phyloP scores from a whole-genome alignment of 2,329 filamentous ascomycete genomes.

The Didymella keratinophila region DNA sequence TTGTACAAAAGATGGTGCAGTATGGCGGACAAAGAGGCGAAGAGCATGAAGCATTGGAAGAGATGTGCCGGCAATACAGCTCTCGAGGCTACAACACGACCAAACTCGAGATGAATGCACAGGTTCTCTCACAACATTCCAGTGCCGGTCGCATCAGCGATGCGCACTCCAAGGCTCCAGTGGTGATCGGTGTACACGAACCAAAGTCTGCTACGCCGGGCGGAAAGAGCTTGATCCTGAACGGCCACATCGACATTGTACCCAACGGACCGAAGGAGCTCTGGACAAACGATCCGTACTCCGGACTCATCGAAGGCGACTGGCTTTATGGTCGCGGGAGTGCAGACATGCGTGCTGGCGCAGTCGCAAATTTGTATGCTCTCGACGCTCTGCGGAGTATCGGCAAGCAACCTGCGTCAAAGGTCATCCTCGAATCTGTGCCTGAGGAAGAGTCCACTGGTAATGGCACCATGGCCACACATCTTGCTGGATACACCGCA shows the following conservation, averaged over 20 bases:
- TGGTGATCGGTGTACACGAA: slow-evolving; percentile 21
- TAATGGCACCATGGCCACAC: slow-evolving; percentile 30
- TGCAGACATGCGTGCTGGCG: slow-evolving; percentile 31
- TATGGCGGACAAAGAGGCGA: slow-evolving; percentile 32
- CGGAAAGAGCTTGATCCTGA: slow-evolving; percentile 32
- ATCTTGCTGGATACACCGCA: slow-evolving; percentile 30
- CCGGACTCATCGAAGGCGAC: slow-evolving; percentile 29
- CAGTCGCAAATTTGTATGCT: slow-evolving; percentile 29
- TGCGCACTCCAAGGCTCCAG: slow-evolving; percentile 26
- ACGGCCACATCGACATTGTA: slow-evolving; percentile 33
- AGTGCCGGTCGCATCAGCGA: slow-evolving; percentile 22
- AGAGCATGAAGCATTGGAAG: slow-evolving; percentile 26
- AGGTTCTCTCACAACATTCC: slow-evolving; percentile 24
- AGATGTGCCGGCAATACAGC: slow-evolving; percentile 23
- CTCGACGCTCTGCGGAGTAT: slow-evolving; percentile 31
- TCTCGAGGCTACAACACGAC: slow-evolving; percentile 23
- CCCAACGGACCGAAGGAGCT: slow-evolving; percentile 29
- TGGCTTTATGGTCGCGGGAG: slow-evolving; percentile 32
- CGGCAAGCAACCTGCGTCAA: slow-evolving; percentile 30
- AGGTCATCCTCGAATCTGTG: slow-evolving; percentile 31
- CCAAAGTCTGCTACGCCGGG: slow-evolving; percentile 15
- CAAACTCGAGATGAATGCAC: slow-evolving; percentile 24
- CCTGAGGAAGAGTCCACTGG: slow-evolving; percentile 33
- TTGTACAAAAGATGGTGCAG: slow-evolving; percentile 29
- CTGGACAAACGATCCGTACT: slow-evolving; percentile 31